Evolutionary conservation across 2,329 filamentous ascomycete genomes (phyloP), one percentile per base, ranked within the genome.

Genomic region (Nothopassalora personata): DNA sequence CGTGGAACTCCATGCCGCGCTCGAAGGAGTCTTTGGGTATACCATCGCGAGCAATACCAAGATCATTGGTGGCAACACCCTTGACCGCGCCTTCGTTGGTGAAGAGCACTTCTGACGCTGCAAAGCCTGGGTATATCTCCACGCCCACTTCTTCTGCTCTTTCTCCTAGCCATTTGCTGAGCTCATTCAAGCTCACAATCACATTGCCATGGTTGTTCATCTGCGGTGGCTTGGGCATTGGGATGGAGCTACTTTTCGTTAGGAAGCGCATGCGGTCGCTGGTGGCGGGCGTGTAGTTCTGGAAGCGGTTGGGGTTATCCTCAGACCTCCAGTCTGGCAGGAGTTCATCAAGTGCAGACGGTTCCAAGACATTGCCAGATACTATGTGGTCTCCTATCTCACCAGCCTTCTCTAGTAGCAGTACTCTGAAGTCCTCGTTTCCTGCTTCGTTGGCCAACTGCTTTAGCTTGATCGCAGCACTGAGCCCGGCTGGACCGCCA

Each of bases 151-250:
- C 94, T 76, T 99, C 94, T n/a, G 94, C 94, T 51, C 93, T 85
- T 73, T 97, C 94, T 52, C 90, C 92, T 2, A 99, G 81, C 94
- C 94, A 99, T 76, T 93, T 95, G 58, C 89, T 89, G 71, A 99
- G 88, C 75, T 97, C 90, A 75, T 95, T 97, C 70, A 99, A 78
- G 71, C 90, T 96, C 70, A 99, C 86, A 66, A 99, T 99, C 75
- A 95, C 97, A 77, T 99, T 99, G 66, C 94, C 94, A 70, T 96
- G 85, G 74, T 99, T 99, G 79, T 92, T 86, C 94, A 99, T 99
- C 78, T 97, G 94, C 33, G 94, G 94, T 48, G 94, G 94, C 11
- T 87, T 86, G 1, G 93, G 94, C 55, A 97, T 80, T 5, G 91
- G 90, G 58, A 96, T 85, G 0, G 91, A 80, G 62, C 80, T 80